phyloP scores from a whole-genome alignment of 805 yeast genomes.

The Nakazawaea molendinolei region DNA sequence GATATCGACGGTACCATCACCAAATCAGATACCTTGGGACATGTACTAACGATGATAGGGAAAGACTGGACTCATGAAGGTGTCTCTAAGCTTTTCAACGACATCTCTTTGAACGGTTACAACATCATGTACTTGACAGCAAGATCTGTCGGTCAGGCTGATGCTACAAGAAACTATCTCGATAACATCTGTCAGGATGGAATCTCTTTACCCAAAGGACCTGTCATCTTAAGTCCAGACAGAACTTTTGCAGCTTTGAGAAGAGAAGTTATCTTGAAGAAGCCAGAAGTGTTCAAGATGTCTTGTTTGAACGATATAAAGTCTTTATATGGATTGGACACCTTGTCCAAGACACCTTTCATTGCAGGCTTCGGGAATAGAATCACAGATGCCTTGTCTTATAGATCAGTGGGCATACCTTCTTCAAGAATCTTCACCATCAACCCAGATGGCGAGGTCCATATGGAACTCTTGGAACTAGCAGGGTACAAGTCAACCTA shows the following conservation, averaged over 20 bases:
- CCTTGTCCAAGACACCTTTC: slow-evolving; percentile 57
- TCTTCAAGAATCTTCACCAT: slow-evolving; percentile 92
- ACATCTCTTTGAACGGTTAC: slow-evolving; percentile 81
- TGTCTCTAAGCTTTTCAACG: slow-evolving; percentile 87
- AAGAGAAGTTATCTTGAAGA: slow-evolving; percentile 87
- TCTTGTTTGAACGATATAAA: slow-evolving; percentile 88
- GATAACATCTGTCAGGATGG: slow-evolving; percentile 75
- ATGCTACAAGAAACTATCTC: slow-evolving; percentile 79
- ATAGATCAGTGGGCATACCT: slow-evolving; percentile 90
- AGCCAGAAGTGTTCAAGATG: slow-evolving; percentile 98
- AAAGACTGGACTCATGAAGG: slow-evolving; percentile 98
- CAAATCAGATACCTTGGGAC: slow-evolving; percentile 95
- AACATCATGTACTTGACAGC: slow-evolving; percentile 92
- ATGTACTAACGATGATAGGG: slow-evolving; percentile 87
- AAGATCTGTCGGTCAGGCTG: slow-evolving; percentile 92
- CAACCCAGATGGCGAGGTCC: slow-evolving; percentile 94
- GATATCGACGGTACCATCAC: slow-evolving; percentile 98
- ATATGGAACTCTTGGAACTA: slow-evolving; percentile 89
- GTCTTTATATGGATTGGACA: slow-evolving; percentile 45
- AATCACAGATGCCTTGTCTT: slow-evolving; percentile 93
- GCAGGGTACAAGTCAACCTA: slow-evolving; percentile 90
- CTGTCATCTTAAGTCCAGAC: slow-evolving; percentile 93
- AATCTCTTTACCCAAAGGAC: slow-evolving; percentile 72
- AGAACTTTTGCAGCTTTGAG: slow-evolving; percentile 91
- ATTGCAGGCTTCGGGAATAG: slow-evolving; percentile 97